Conservation (phyloP, 2,329 filamentous ascomycete genomes). For the Alternaria sp. region DNA sequence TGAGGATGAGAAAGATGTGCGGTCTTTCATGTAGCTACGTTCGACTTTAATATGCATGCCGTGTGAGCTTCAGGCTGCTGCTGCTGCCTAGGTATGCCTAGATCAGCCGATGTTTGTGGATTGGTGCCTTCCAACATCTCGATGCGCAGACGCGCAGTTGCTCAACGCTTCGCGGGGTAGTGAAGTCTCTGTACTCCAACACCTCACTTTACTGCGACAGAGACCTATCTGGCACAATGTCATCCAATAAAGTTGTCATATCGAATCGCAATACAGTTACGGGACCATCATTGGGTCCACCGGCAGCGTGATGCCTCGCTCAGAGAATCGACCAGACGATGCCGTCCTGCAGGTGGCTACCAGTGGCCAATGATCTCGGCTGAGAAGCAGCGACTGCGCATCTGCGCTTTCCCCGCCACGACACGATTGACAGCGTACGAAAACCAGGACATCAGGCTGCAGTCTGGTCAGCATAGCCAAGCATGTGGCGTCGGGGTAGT, state of each 20-base stretch:
- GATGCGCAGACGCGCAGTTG: background rate
- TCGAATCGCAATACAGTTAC: no score
- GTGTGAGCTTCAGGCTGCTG: background rate
- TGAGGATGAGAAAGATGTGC: background rate
- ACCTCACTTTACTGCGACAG: background rate
- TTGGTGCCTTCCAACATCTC: background rate
- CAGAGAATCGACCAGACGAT: background rate
- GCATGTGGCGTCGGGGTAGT: background rate
- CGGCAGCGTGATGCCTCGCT: background rate
- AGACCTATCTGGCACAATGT: no score
- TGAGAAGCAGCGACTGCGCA: background rate
- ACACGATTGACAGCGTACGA: background rate
- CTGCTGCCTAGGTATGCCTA: background rate
- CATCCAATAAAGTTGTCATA: no score
- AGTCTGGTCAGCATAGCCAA: background rate
- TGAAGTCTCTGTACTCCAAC: background rate
- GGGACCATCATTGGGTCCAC: no score
- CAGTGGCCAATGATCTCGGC: background rate
- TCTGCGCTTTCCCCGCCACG: background rate
- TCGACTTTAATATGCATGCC: background rate
- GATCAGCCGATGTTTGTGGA: background rate
- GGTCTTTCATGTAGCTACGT: background rate
- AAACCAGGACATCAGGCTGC: background rate
- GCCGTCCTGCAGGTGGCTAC: background rate
- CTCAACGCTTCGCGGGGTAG: background rate